phyloP scores from a whole-genome alignment of 768 basidiomycete species.

The Rhodosporidiobolus odoratus region DNA sequence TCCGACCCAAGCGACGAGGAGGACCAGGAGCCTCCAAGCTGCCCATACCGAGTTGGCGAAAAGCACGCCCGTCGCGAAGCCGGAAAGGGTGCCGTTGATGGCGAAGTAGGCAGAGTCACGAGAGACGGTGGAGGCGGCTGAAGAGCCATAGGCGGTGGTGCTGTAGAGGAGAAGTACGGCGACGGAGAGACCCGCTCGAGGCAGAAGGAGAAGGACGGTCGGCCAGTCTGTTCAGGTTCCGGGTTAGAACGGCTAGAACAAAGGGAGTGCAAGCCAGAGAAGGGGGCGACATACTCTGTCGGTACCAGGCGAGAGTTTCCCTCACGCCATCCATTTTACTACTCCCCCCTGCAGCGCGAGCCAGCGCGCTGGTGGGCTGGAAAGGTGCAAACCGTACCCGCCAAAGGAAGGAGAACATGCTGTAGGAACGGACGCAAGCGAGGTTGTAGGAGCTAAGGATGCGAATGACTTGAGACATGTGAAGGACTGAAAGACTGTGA shows the following conservation, averaged over 20 bases:
- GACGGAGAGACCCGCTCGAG: slow-evolving; percentile 31
- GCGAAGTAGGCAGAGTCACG: slow-evolving; percentile 30
- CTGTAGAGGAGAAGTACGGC: slow-evolving; percentile 29
- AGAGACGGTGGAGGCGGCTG: background rate
- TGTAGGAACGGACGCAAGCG: slow-evolving; percentile 16
- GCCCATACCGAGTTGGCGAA: slow-evolving; percentile 31
- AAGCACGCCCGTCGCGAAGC: slow-evolving; percentile 24
- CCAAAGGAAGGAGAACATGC: slow-evolving; percentile 31
- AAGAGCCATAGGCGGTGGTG: slow-evolving; percentile 20
- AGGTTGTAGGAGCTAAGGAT: slow-evolving; percentile 14
- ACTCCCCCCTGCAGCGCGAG: slow-evolving; percentile 6
- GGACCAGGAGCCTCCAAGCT: slow-evolving; percentile 14
- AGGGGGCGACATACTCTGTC: slow-evolving; percentile 15
- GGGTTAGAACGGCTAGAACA: background rate
- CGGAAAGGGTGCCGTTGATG: slow-evolving; percentile 13
- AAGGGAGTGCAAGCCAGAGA: background rate
- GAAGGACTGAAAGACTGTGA: background rate
- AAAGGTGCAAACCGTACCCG: slow-evolving; percentile 20
- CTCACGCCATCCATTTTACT: slow-evolving; percentile 10
- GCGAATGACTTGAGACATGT: too few species aligned
- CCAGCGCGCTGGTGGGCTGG: background rate
- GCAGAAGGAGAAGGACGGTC: slow-evolving; percentile 30
- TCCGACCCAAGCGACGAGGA: slow-evolving; percentile 1
- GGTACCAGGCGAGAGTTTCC: slow-evolving; percentile 23
- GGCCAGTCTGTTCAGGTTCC: slow-evolving; percentile 31